Evolutionary conservation across 371 early-diverging fungal genomes (phyloP).

Genomic region (Dinochytrium kinnereticum): DNA sequence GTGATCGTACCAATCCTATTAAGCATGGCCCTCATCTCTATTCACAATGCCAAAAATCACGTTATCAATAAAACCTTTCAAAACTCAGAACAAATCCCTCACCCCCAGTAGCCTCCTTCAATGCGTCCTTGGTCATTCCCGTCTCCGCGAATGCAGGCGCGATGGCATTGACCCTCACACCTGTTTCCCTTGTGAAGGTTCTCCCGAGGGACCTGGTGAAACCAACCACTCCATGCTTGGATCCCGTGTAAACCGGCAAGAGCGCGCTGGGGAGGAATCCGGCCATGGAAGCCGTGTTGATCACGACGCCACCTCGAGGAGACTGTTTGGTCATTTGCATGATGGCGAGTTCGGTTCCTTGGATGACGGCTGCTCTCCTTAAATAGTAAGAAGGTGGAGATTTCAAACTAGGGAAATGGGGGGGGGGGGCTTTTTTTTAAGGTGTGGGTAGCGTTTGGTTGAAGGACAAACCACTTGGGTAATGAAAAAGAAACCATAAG

Average conservation of each 20-base stretch:
- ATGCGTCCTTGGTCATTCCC: slow-evolving; percentile 30
- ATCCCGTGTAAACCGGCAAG: slow-evolving; percentile 78
- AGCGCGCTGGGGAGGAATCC: slow-evolving; percentile 67
- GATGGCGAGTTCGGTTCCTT: slow-evolving; percentile 74
- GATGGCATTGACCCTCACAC: slow-evolving; percentile 75
- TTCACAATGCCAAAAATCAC: too few relatives aligned
- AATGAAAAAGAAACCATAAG: neutral
- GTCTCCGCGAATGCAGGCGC: slow-evolving; percentile 73
- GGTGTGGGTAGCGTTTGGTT: too few relatives aligned
- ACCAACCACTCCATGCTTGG: slow-evolving; percentile 78
- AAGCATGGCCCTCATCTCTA: neutral
- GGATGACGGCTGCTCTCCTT: slow-evolving; percentile 70
- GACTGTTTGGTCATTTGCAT: slow-evolving; percentile 55
- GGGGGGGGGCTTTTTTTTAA: too few relatives aligned
- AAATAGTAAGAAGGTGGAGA: too few relatives aligned
- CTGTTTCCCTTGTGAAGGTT: slow-evolving; percentile 41
- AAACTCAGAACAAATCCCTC: too few relatives aligned
- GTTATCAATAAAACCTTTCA: too few relatives aligned
- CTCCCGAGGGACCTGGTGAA: slow-evolving; percentile 63
- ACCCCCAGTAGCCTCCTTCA: too few relatives aligned
- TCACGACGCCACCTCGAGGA: slow-evolving; percentile 55
- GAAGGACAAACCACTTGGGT: too few relatives aligned
- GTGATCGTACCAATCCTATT: slow-evolving; percentile 37
- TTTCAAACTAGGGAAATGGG: too few relatives aligned
- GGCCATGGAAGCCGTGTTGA: slow-evolving; percentile 80